Conservation (phyloP, 177 flowering plant species). For the Vitis hybrid region DNA sequence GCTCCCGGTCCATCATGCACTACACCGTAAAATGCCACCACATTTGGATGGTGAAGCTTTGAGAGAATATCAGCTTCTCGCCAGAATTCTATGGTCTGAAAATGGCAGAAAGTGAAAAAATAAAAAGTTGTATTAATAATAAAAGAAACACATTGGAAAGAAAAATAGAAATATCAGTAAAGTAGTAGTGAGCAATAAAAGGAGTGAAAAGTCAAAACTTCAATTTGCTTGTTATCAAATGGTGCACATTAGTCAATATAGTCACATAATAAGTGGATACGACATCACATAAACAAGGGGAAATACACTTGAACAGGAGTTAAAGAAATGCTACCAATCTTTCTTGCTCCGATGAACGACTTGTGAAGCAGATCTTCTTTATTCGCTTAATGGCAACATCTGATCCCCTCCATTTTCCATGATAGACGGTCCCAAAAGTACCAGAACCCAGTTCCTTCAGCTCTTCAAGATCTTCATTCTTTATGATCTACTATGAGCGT, state of each 20-base stretch:
- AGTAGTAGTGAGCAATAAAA: no score
- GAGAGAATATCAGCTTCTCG: slow-evolving; percentile 88
- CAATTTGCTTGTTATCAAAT: no score
- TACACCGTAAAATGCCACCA: slow-evolving; percentile 88
- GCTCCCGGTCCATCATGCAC: slow-evolving; percentile 89
- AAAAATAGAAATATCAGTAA: no score
- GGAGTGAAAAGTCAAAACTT: no score
- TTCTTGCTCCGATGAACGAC: slow-evolving; percentile 59
- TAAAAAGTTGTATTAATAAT: no score
- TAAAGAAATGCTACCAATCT: slow-evolving; percentile 37
- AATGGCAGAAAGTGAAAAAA: background rate
- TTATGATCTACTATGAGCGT: slow-evolving; percentile 32
- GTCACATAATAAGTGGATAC: no score
- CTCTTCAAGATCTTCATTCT: slow-evolving; percentile 60
- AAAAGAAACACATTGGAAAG: no score
- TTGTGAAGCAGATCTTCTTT: slow-evolving; percentile 59
- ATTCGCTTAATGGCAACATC: slow-evolving; percentile 68
- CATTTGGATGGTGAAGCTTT: slow-evolving; percentile 90
- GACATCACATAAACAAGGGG: no score
- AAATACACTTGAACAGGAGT: background rate
- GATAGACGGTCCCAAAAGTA: slow-evolving; percentile 63
- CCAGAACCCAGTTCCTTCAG: slow-evolving; percentile 57
- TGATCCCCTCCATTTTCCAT: slow-evolving; percentile 66
- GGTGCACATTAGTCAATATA: no score
- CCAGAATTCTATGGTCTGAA: slow-evolving; percentile 81